Evolutionary conservation across 1,284 basidiomycete genomes (phyloP).

Genomic region (Rhodofomes roseus): DNA sequence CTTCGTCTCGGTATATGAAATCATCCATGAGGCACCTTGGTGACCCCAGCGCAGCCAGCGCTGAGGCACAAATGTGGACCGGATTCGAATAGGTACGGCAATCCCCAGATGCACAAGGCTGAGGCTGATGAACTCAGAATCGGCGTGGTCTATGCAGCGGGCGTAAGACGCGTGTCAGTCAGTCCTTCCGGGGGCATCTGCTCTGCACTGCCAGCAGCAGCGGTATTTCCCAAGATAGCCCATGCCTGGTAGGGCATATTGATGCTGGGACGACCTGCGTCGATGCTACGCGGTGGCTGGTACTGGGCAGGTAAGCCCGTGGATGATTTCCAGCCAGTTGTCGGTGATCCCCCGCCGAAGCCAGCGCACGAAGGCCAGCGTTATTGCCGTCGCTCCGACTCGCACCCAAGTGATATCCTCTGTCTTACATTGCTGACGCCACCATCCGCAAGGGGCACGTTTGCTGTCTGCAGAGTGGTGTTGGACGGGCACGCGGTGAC

Average conservation of each 20-base stretch:
- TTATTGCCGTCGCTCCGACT: background rate
- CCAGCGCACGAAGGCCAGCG: background rate
- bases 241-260: background rate
- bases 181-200: background rate
- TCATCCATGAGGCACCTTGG: background rate
- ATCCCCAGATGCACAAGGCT: background rate
- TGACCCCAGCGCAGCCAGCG: background rate
- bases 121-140: background rate
- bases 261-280: background rate
- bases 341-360: background rate
- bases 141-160: background rate
- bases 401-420: no score
- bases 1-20: background rate
- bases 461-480: background rate
- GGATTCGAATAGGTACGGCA: background rate
- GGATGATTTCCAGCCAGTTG: background rate
- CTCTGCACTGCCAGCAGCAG: background rate
- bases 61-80: background rate
- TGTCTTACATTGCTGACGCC: background rate
- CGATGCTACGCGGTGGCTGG: background rate
- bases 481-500: background rate
- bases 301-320: background rate
- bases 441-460: no score
- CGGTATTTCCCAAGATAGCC: background rate
- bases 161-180: background rate